Evolutionary conservation across 495 filamentous ascomycete genomes (phyloP), one percentile per base, ranked within the genome.

Genomic region (Aspergillus wentii): DNA sequence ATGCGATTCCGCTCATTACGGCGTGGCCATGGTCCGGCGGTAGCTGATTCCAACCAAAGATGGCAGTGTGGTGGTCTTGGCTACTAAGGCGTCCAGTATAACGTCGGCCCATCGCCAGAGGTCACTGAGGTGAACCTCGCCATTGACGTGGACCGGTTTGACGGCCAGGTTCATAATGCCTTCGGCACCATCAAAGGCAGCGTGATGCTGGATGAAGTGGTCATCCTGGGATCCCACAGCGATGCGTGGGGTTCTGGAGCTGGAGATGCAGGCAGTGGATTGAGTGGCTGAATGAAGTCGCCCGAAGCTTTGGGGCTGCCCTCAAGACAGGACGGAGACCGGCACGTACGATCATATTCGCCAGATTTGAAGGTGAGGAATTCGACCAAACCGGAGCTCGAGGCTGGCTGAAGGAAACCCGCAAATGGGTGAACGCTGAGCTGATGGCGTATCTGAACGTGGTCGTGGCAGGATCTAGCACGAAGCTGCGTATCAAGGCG

Each of bases 151-250:
- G n/a, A n/a, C n/a, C n/a, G n/a, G n/a, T n/a, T n/a, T n/a, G n/a
- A n/a, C n/a, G n/a, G n/a, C n/a, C n/a, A n/a, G n/a, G n/a, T 85
- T 30, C 90, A 86, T 85, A 80, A 94, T 48, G 83, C 85, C 9
- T 86, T 94, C 41, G 86, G 86, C 9, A 67, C 85, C 23, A 87
- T 94, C 56, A 87, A 88, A 33, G 86, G 86, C 15, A 83, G 78
- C 2, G 72, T n/a, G n/a, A n/a, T 88, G 27, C 61, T 73, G 2
- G 72, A 83, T 35, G 85, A 90, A 49, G 83, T 88, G n/a, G 66
- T n/a, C n/a, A n/a, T 92, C 3, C 61, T 90, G 4, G 86, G 86
- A 2, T 91, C 91, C 46, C 86, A 94, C 48, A 76, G 85, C n/a
- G 86, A 94, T 61, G 81, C 85, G 0, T 89, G 83, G 83, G 79